Evolutionary conservation across 2,329 filamentous ascomycete genomes (phyloP), one percentile per base, ranked within the genome.

Genomic region (Sarocladiaceae sp.): DNA sequence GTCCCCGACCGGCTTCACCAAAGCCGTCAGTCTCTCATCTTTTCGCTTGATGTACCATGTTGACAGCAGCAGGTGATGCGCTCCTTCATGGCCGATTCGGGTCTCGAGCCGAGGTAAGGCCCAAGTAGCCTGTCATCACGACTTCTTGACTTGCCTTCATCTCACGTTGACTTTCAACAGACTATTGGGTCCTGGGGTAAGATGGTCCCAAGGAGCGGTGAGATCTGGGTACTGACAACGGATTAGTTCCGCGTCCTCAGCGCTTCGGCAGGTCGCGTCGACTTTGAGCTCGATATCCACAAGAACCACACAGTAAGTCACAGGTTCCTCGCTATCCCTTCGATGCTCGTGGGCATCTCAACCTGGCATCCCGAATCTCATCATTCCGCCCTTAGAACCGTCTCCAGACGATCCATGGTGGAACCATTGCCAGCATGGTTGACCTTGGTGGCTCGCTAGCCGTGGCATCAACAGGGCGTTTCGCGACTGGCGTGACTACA

Each of bases 61-160:
- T 43, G 6, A 43, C 26, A 18, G 6, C 27, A 32, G n/a, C 24
- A 37, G 88, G 88, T 94, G 37, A 77, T 88, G 71, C 84, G 85
- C 61, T 90, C 87, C 2, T 96, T 96, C 64, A 80, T 86, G 68
- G 77, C 78, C 52, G 85, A 88, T 51, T 95, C 89, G 4, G 90
- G 90, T 6, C 68, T 97, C 16, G 91, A 96, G 63, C 88, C 88
- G 61, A 85, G 86, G 90, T 95, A 59, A n/a, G n/a, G n/a, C n/a
- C n/a, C n/a, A n/a, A n/a, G n/a, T n/a, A n/a, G n/a, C n/a, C n/a
- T n/a, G n/a, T n/a, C n/a, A n/a, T n/a, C n/a, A n/a, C 55, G 67
- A 59, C 19, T 27, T 12, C 24, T 47, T 13, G 33, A 19, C 26
- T 3, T 48, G 11, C 15, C 12, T 21, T 32, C 15, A 29, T 13